A percentile compares a stretch with the other conserved stretches of the same genome.
phyloP scores from a whole-genome alignment of 257 asterid species.

The Lycium barbarum region DNA sequence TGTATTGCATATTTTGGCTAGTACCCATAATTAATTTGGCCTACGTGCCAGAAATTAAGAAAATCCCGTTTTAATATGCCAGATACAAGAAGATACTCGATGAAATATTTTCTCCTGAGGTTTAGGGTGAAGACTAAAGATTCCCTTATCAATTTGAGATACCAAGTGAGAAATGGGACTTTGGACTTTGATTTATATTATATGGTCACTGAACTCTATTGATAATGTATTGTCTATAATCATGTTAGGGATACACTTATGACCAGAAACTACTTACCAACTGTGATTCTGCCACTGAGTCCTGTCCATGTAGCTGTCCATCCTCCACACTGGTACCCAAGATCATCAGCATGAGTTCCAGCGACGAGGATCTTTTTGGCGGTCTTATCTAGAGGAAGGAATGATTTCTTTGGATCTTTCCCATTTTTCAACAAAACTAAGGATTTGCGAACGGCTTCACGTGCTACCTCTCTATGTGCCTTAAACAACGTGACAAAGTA shows the following conservation, averaged over 20 bases:
- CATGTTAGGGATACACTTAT: neutral
- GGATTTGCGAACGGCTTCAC: slow-evolving; percentile 92
- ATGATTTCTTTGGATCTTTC: slow-evolving; percentile 73
- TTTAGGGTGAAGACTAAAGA: neutral
- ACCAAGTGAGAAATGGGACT: neutral
- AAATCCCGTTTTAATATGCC: neutral
- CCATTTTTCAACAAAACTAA: slow-evolving; percentile 94
- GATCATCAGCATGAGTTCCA: slow-evolving; percentile 97
- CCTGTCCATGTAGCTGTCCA: slow-evolving; percentile 97
- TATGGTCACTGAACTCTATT: no score
- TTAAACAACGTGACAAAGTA: slow-evolving; percentile 38
- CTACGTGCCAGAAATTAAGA: no score
- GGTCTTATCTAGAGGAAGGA: slow-evolving; percentile 81
- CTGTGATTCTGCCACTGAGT: slow-evolving; percentile 79
- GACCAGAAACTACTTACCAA: slow-evolving; percentile 53
- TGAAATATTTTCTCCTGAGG: neutral
- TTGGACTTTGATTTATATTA: neutral
- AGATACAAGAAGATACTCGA: neutral
- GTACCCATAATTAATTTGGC: no score
- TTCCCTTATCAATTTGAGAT: neutral
- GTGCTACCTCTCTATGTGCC: slow-evolving; percentile 76
- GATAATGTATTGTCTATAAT: neutral
- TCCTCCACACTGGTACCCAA: slow-evolving; percentile 97
- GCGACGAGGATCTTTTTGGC: slow-evolving; percentile 79
- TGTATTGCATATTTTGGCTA: no score